Evolutionary conservation across 306 rosid genomes (phyloP), one percentile per base, ranked within the genome.

Genomic region (Vigna hirtella): DNA sequence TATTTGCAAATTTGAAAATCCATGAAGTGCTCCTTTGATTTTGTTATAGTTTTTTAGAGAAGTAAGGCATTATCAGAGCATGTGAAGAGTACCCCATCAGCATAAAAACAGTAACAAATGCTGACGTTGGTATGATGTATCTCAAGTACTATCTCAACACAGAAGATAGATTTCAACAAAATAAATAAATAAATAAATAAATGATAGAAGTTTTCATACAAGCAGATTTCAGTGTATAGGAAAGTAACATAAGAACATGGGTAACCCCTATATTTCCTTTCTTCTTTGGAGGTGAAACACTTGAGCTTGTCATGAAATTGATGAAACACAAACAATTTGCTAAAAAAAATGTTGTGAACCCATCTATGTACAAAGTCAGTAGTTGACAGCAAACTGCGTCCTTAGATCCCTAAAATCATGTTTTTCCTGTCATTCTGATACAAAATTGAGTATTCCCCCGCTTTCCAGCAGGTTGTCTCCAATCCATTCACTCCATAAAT

Each of bases 331-430:
- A 47, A 63, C 66, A 55, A 53, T 59, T 85, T 81, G 83, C 75
- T 81, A 78, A 79, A 81, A 74, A 26, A 70, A 78, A 73, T 78
- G 77, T 73, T 71, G 76, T 71, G 64, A 83, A 70, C 45, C 80
- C 81, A 59, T 56, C 56, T 79, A 83, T 83, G 74, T 83, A 83
- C 86, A 84, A 32, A 72, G 82, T 83, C 88, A 82, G 80, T 64
- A 64, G 50, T 74, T 45, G 84, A 82, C 79, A 63, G 83, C 77
- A 79, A 73, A 76, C 68, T 65, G 82, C 78, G 69, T 53, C 79
- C 69, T 58, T 66, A 50, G 81, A 77, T 45, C 34, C 72, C 72
- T 63, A 42, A 77, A 84, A 78, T 79, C 32, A 4, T 58, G 71
- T 77, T 79, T 66, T 81, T 76, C 74, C 77, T 56, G 83, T 63